Evolutionary conservation across 345 rosid species (phyloP).

Genomic region (Heritiera fomes): DNA sequence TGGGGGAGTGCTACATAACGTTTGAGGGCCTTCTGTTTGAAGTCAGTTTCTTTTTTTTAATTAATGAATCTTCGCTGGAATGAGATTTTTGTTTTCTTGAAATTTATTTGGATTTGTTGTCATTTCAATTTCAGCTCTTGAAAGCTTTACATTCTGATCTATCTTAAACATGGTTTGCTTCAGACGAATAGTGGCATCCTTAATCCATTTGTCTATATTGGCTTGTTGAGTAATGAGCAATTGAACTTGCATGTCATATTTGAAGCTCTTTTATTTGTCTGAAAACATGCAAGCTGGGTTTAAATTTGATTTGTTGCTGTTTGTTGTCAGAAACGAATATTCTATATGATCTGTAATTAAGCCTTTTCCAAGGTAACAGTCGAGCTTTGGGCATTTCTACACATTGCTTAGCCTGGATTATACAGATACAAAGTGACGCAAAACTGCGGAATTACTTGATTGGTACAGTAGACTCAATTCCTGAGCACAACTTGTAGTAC

Average conservation of each 20-base stretch:
- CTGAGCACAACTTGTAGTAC: too few species aligned
- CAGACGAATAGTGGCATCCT: neutral
- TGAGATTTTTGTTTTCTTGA: conserved; percentile 14
- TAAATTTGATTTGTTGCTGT: neutral
- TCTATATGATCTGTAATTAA: neutral
- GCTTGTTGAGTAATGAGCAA: neutral
- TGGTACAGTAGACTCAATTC: neutral
- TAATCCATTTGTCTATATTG: neutral
- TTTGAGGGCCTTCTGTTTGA: conserved; percentile 28
- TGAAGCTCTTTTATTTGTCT: neutral
- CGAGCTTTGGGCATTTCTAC: neutral
- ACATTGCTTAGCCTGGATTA: neutral
- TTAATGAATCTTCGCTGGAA: conserved; percentile 9
- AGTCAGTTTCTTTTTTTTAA: neutral
- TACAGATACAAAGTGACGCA: neutral
- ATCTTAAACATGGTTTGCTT: neutral
- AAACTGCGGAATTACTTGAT: neutral
- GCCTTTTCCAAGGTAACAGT: neutral
- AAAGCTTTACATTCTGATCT: neutral
- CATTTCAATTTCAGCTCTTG: conserved; percentile 13
- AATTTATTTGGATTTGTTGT: conserved; percentile 3
- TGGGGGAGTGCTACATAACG: conserved; percentile 36
- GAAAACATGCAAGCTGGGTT: neutral
- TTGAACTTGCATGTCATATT: neutral
- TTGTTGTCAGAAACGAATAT: neutral